Evolutionary conservation across 768 basidiomycete species (phyloP).

Genomic region (Pholiota conissans): DNA sequence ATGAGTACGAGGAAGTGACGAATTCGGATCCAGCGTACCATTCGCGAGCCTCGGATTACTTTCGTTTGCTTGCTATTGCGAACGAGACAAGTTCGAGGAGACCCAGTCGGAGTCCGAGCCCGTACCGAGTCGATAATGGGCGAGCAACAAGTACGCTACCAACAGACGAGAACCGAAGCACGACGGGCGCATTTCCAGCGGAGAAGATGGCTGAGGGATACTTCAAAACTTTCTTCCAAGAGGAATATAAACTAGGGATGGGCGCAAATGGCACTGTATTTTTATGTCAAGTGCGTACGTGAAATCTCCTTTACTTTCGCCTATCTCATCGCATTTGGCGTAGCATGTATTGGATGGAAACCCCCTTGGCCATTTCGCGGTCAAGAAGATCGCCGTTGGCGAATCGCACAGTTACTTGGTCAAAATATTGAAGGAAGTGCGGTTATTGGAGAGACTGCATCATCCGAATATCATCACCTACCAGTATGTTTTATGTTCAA

Average conservation of each 20-base stretch:
- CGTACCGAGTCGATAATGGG: slow-evolving; percentile 11
- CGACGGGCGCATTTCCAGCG: slow-evolving; percentile 49
- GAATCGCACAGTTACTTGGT: slow-evolving; percentile 85
- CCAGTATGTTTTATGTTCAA: slow-evolving; percentile 45
- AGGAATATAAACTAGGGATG: slow-evolving; percentile 89
- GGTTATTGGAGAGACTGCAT: slow-evolving; percentile 79
- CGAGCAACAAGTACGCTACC: slow-evolving; percentile 5
- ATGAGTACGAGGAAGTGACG: slow-evolving; percentile 23
- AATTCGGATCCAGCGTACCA: slow-evolving; percentile 43
- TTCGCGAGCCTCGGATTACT: slow-evolving; percentile 74
- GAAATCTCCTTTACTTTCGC: not conserved
- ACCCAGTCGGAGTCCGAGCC: slow-evolving; percentile 17
- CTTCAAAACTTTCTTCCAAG: slow-evolving; percentile 90
- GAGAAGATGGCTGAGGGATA: slow-evolving; percentile 90
- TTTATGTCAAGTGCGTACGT: slow-evolving; percentile 67
- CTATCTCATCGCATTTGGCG: not conserved
- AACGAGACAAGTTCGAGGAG: slow-evolving; percentile 60
- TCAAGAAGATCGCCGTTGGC: slow-evolving; percentile 96
- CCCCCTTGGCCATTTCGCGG: slow-evolving; percentile 86
- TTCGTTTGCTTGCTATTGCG: slow-evolving; percentile 70
- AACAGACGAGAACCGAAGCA: slow-evolving; percentile 16
- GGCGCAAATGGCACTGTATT: slow-evolving; percentile 92
- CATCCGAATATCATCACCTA: slow-evolving; percentile 96
- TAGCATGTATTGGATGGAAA: slow-evolving; percentile 90
- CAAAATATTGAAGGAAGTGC: slow-evolving; percentile 82